Evolutionary conservation across 768 basidiomycete genomes (phyloP), one percentile per base, ranked within the genome.

Genomic region (Suillus fuscotomentosus): DNA sequence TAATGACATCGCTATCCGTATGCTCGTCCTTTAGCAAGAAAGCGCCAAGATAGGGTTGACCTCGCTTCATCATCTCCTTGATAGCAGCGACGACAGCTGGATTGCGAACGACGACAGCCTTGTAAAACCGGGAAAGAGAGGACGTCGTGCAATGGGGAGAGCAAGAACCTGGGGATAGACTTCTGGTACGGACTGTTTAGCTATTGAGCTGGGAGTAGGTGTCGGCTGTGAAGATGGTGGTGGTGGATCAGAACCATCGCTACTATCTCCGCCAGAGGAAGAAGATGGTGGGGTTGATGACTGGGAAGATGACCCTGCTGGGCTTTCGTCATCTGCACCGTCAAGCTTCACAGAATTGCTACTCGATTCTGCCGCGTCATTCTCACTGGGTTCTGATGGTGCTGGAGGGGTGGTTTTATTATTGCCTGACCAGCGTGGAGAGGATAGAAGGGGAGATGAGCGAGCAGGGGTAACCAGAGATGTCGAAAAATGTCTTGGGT

Each of bases 101-200:
- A 68, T 98, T 92, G 24, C 89, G 86, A 60, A 99, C 85, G 63
- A 98, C 95, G 59, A 99, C 96, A 3, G 96, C 97, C 75, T 98
- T 97, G 84, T 98, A 98, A 77, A 97, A 38, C 95, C 95, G 5
- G 97, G 97, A 80, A 98, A 98, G 54, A 98, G 88, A 1, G 97
- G 97, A 20, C 97, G 86, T 50, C 95, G 89, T 39, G 95, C 95
- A 65, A 99, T 98, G 4, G 97, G 97, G 0, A 99, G 86, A 2
- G 96, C 97, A 34, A 99, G 85, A 50, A 98, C 90, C 73, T 97
- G 94, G 1, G 97, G 96, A 76, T 98, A 98, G 64, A 86, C 72
- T 75, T 95, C 94, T 1, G 96, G 95, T 5, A 97, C 89, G 17
- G 91, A 88, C 64, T 92, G 92, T 69, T 92, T 94, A 5, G 94